phyloP scores from a whole-genome alignment of 352 stramenopile genomes.

The Aphanomyces astaci region DNA sequence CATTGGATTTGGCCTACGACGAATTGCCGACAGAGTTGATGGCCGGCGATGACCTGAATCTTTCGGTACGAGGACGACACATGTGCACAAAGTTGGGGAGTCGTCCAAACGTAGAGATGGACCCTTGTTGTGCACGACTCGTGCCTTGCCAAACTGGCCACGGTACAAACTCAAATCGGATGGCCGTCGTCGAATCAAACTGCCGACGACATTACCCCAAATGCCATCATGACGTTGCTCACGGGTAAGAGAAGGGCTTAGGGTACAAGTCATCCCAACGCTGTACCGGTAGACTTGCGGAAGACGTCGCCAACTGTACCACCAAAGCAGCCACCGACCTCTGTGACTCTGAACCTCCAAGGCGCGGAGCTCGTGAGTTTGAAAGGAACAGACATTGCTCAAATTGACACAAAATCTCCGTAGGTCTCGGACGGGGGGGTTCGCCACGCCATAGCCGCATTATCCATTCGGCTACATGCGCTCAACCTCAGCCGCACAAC shows the following conservation, averaged over 20 bases:
- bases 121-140: slow-evolving; percentile 56
- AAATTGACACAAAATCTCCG: neutral
- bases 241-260: neutral
- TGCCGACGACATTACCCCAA: slow-evolving; percentile 24
- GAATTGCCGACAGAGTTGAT: slow-evolving; percentile 61
- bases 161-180: slow-evolving; percentile 4
- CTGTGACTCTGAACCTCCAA: slow-evolving; percentile 39
- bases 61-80: slow-evolving; percentile 33
- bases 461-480: slow-evolving; percentile 34
- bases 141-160: slow-evolving; percentile 38
- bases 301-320: neutral
- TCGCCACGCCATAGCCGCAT: slow-evolving; percentile 26
- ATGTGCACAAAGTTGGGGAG: neutral
- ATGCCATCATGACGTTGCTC: neutral
- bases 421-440: slow-evolving; percentile 17
- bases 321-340: slow-evolving; percentile 5
- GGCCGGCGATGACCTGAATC: slow-evolving; percentile 43
- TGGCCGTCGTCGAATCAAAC: slow-evolving; percentile 32
- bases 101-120: slow-evolving; percentile 44
- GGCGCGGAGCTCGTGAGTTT: slow-evolving; percentile 34
- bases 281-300: too few species aligned
- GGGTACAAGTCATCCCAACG: too few species aligned
- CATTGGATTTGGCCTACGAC: slow-evolving; percentile 40
- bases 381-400: neutral
- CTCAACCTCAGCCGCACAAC: slow-evolving; percentile 38